phyloP scores from a whole-genome alignment of 495 filamentous ascomycete genomes.

The Aspergillus incahuasiensis region DNA sequence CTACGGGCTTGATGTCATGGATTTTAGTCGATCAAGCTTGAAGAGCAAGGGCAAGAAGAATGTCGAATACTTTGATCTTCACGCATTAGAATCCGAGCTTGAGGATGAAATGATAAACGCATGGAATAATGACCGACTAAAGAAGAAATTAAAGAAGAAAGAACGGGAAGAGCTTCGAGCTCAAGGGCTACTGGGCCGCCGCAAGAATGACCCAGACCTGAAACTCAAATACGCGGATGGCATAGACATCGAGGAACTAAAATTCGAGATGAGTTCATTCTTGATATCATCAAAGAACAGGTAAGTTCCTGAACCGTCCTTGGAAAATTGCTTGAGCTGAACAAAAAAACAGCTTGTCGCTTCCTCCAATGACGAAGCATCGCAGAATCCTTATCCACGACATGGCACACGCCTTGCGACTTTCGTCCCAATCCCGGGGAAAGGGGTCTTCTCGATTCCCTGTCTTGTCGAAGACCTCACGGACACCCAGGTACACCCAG shows the following conservation, averaged over 20 bases:
- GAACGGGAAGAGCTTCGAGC: slow-evolving; percentile 73
- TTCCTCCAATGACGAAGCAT: slow-evolving; percentile 80
- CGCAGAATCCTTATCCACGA: slow-evolving; percentile 74
- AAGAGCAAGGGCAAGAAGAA: slow-evolving; percentile 53
- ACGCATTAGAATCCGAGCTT: slow-evolving; percentile 72
- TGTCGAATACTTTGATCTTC: slow-evolving; percentile 41
- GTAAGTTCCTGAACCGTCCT: slow-evolving; percentile 39
- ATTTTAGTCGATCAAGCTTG: slow-evolving; percentile 63
- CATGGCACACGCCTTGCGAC: slow-evolving; percentile 59
- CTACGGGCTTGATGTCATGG: slow-evolving; percentile 77
- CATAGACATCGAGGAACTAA: slow-evolving; percentile 66
- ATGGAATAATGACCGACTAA: slow-evolving; percentile 73
- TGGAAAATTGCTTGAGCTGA: background rate
- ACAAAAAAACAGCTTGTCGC: slow-evolving; percentile 51
- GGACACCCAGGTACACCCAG: slow-evolving; percentile 52
- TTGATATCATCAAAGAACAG: slow-evolving; percentile 57
- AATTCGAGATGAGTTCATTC: slow-evolving; percentile 66
- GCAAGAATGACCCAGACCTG: slow-evolving; percentile 57
- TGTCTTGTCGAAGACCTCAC: slow-evolving; percentile 66
- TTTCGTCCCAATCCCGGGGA: slow-evolving; percentile 85
- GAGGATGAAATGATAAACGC: slow-evolving; percentile 53
- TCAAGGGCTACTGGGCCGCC: slow-evolving; percentile 72
- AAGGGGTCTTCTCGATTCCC: slow-evolving; percentile 68
- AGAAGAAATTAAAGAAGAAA: slow-evolving; percentile 75
- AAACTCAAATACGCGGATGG: slow-evolving; percentile 68